Conservation (phyloP, 768 basidiomycete genomes). For the Psilocybe cyanescens region DNA sequence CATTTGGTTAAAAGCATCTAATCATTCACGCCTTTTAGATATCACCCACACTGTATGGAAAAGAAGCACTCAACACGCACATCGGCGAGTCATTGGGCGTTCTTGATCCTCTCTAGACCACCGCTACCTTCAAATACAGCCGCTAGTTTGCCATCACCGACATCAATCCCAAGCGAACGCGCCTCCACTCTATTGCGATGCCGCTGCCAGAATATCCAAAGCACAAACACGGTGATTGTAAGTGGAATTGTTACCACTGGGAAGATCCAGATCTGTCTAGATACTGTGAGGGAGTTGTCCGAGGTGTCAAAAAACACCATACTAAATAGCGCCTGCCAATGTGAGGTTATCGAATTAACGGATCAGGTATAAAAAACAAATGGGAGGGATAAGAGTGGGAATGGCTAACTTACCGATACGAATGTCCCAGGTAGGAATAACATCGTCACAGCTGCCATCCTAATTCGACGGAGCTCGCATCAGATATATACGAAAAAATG, state of each 20-base stretch:
- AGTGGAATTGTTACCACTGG: background rate
- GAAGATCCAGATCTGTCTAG: constrained; percentile 23
- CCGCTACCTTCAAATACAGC: no score
- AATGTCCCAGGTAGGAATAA: constrained; percentile 31
- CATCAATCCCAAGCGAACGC: no score
- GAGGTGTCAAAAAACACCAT: constrained; percentile 27
- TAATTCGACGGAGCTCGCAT: background rate
- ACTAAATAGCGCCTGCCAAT: constrained; percentile 25
- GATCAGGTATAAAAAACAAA: background rate
- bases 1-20: no score
- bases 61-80: no score
- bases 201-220: no score
- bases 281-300: constrained; percentile 12
- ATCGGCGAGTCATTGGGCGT: no score
- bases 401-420: constrained; percentile 19
- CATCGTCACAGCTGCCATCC: constrained; percentile 32
- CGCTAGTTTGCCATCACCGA: no score
- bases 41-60: no score
- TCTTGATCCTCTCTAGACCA: no score
- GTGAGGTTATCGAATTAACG: background rate
- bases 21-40: no score
- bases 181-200: no score
- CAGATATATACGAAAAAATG: background rate
- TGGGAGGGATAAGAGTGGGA: background rate
- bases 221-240: no score